A percentile compares a stretch with the other conserved stretches of the same genome.
phyloP scores from a whole-genome alignment of 148 eudicot genomes.

The Bassia scoparia region DNA sequence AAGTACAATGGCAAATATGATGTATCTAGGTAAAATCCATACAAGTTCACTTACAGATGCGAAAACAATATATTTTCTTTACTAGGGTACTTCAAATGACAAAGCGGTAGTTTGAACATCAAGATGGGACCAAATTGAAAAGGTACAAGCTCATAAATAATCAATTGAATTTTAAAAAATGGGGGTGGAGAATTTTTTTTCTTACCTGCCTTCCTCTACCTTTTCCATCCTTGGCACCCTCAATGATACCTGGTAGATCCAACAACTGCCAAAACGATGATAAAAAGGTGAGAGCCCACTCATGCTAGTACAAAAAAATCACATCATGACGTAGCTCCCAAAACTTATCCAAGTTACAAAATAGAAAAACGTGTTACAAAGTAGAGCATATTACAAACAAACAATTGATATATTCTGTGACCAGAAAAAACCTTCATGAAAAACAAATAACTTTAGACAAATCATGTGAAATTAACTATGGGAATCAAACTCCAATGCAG shows the following conservation, averaged over 20 bases:
- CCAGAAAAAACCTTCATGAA: too few relatives aligned
- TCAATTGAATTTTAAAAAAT: neutral
- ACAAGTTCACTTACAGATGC: too few relatives aligned
- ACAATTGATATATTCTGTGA: too few relatives aligned
- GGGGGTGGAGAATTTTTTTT: too few relatives aligned
- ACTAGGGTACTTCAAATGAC: neutral
- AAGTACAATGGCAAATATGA: too few relatives aligned
- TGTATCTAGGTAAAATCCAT: too few relatives aligned
- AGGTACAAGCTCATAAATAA: neutral
- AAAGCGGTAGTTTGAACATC: neutral
- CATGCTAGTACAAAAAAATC: neutral
- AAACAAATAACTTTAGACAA: too few relatives aligned
- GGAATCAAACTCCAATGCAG: too few relatives aligned
- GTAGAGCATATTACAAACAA: too few relatives aligned
- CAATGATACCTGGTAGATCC: slow-evolving; percentile 98
- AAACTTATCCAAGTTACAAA: too few relatives aligned
- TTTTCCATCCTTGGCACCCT: slow-evolving; percentile 98
- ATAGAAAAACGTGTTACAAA: too few relatives aligned
- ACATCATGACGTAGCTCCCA: neutral
- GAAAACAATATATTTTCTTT: neutral
- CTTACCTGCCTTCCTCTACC: slow-evolving; percentile 99
- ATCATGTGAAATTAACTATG: too few relatives aligned
- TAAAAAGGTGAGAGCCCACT: slow-evolving; percentile 14
- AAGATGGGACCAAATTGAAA: neutral
- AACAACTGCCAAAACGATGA: slow-evolving; percentile 56